These are phyloP conservation scores for Fistulinella prunicolor DNA, from an alignment of 768 basidiomycete species.

Conservation along the genomic window DNA sequence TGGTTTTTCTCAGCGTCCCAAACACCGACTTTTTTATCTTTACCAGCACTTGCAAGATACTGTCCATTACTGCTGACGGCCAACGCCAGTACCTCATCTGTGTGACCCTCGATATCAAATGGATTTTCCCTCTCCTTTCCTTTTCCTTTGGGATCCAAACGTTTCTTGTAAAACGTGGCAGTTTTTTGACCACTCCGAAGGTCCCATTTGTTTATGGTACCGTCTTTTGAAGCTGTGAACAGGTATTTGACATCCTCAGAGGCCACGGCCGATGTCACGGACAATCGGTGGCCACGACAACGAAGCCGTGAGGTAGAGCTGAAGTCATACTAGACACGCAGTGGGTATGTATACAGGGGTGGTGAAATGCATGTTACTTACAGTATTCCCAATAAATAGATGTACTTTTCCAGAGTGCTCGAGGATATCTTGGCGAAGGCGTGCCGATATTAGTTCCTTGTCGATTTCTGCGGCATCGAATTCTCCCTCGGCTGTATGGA, in stretches of 20 bases:
- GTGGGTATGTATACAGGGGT: background rate
- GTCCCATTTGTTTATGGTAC: constrained; percentile 84
- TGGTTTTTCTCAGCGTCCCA: constrained; percentile 78
- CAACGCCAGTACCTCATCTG: constrained; percentile 79
- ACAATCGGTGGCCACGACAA: constrained; percentile 70
- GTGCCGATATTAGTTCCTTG: constrained; percentile 83
- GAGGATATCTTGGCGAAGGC: constrained; percentile 89
- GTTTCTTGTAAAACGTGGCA: constrained; percentile 58
- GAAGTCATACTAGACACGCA: constrained; percentile 53
- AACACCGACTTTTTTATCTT: constrained; percentile 75
- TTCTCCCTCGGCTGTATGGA: constrained; percentile 66
- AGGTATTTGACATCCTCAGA: constrained; percentile 70
- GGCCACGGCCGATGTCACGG: constrained; percentile 78
- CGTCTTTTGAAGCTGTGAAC: constrained; percentile 92
- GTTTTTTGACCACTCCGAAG: constrained; percentile 60
- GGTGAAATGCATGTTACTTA: constrained; percentile 33
- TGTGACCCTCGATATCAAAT: constrained; percentile 66
- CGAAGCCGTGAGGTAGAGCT: constrained; percentile 43
- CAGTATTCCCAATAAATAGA: constrained; percentile 71
- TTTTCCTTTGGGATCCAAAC: constrained; percentile 46
- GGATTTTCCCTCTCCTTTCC: constrained; percentile 55
- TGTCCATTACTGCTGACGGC: constrained; percentile 85
- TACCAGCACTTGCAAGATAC: constrained; percentile 83
- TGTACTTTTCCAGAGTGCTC: constrained; percentile 88
- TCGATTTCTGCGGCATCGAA: constrained; percentile 97